Percentiles rank a stretch among this genome's conserved stretches.
These are phyloP conservation scores for Lichtheimia ornata DNA, from an alignment of 371 early-diverging fungal genomes.

Conservation along the genomic window DNA sequence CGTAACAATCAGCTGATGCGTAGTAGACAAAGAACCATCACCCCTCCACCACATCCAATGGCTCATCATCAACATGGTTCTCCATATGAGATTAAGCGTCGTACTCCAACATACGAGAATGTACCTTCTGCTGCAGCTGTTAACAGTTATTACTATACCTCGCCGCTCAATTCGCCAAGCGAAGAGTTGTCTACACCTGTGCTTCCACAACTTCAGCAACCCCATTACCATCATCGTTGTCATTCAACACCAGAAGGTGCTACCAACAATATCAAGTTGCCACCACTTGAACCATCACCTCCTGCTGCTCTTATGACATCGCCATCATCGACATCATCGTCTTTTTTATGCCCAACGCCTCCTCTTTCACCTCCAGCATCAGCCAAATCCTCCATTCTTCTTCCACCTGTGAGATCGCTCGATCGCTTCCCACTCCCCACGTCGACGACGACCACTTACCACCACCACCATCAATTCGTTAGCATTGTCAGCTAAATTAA, in stretches of 20 bases:
- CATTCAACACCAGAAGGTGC: background rate
- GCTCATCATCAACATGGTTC: background rate
- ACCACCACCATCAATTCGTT: slow-evolving; percentile 6
- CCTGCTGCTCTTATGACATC: background rate
- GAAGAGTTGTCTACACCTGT: slow-evolving; percentile 7
- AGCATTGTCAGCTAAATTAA: slow-evolving; percentile 7
- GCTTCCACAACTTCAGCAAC: slow-evolving; percentile 9
- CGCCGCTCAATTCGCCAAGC: slow-evolving; percentile 7
- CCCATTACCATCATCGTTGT: slow-evolving; percentile 4
- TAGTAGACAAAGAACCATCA: slow-evolving; percentile 8
- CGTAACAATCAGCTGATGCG: slow-evolving; percentile 24
- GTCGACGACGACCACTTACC: too few relatives aligned
- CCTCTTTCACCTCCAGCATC: slow-evolving; percentile 12
- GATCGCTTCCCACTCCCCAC: too few relatives aligned
- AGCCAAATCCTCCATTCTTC: background rate
- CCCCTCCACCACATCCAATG: slow-evolving; percentile 2
- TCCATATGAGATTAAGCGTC: slow-evolving; percentile 1
- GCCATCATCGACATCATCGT: slow-evolving; percentile 8
- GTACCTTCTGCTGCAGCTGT: slow-evolving; percentile 10
- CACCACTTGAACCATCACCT: slow-evolving; percentile 19
- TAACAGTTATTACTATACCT: background rate
- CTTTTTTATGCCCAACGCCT: slow-evolving; percentile 15
- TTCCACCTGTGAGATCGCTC: slow-evolving; percentile 7
- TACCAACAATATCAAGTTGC: slow-evolving; percentile 10
- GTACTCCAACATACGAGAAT: background rate